These are phyloP conservation scores for Rhizophagus prolifer DNA, from an alignment of 192 early-diverging fungal genomes.

Conservation along the genomic window DNA sequence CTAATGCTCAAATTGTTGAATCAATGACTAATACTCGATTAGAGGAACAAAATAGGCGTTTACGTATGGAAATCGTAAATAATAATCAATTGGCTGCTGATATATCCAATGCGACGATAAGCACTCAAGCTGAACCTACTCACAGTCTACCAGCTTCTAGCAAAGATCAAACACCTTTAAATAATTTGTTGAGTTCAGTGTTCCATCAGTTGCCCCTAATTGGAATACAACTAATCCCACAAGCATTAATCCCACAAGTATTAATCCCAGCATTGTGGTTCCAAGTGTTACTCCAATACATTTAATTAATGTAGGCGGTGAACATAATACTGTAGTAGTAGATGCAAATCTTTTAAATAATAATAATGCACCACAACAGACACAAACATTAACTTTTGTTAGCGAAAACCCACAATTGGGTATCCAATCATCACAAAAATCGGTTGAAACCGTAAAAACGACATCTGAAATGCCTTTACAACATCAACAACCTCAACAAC, in stretches of 20 bases:
- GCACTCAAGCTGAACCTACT: no score
- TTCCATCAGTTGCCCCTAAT: no score
- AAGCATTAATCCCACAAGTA: neutral
- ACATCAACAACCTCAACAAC: neutral
- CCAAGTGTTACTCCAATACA: neutral
- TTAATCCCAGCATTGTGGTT: neutral
- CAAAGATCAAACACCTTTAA: no score
- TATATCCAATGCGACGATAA: neutral
- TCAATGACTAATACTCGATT: no score
- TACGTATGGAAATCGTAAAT: conserved; percentile 10
- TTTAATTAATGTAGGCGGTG: neutral
- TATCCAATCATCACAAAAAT: conserved; percentile 3
- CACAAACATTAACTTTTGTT: conserved; percentile 13
- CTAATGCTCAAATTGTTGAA: neutral
- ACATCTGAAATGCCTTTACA: neutral
- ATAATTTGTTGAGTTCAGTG: no score
- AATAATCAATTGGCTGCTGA: neutral
- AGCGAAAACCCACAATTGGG: conserved; percentile 17
- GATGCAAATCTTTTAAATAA: neutral
- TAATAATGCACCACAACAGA: neutral
- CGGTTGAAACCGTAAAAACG: neutral
- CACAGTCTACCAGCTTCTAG: no score
- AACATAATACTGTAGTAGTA: neutral
- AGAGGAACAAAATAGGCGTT: neutral
- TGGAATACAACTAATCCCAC: neutral